These are phyloP conservation scores for Mycena galericulata DNA, from an alignment of 768 basidiomycete genomes.

Conservation along the genomic window DNA sequence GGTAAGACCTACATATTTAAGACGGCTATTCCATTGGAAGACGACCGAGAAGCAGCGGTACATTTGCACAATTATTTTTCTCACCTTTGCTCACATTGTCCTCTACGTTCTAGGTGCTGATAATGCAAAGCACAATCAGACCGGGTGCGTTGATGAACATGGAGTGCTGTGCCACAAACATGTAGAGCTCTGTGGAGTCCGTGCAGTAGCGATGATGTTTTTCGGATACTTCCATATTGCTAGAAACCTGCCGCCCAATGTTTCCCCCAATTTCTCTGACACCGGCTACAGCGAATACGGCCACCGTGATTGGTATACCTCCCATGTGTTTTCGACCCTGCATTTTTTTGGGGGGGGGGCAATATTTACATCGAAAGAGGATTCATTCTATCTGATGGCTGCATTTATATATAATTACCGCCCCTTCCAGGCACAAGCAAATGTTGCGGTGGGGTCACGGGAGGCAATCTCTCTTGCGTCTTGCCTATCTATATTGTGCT, in stretches of 20 bases:
- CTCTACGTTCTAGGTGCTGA: slow-evolving; percentile 43
- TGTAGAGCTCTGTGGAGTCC: too few relatives aligned
- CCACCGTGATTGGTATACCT: too few relatives aligned
- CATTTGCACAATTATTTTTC: background rate
- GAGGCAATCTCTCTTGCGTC: too few relatives aligned
- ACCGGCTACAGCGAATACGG: background rate
- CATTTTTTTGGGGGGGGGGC: too few relatives aligned
- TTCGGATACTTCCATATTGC: background rate
- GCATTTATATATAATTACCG: too few relatives aligned
- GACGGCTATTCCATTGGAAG: background rate
- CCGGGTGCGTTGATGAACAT: slow-evolving; percentile 30
- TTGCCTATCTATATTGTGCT: too few relatives aligned
- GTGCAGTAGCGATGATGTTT: background rate
- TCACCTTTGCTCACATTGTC: background rate
- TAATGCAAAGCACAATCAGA: slow-evolving; percentile 48
- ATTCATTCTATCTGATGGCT: too few relatives aligned
- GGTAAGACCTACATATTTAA: slow-evolving; percentile 7
- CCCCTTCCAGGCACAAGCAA: too few relatives aligned
- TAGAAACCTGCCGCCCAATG: background rate
- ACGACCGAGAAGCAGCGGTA: background rate
- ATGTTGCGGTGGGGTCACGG: too few relatives aligned
- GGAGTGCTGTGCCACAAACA: too few relatives aligned
- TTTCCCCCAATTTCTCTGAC: background rate
- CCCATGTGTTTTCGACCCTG: too few relatives aligned
- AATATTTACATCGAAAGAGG: too few relatives aligned